Conservation (phyloP, 2,329 filamentous ascomycete species). For the Xylaria polymorpha region DNA sequence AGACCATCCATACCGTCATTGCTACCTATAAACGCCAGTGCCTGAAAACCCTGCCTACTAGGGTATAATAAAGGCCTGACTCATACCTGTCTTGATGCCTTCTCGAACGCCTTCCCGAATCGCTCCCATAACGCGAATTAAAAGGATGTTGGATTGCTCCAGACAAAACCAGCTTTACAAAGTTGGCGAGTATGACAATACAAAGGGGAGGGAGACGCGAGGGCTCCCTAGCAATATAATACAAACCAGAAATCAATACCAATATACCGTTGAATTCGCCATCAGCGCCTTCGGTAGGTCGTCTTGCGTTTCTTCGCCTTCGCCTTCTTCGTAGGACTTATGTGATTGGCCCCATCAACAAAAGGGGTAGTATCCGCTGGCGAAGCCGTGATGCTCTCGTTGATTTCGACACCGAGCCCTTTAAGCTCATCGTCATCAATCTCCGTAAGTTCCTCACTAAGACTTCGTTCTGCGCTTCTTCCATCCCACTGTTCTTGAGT, state of each 20-base stretch:
- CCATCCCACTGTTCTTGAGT: conserved; percentile 80
- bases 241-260: conserved; percentile 32
- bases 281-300: conserved; percentile 44
- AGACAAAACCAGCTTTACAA: conserved; percentile 28
- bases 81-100: conserved; percentile 27
- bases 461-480: conserved; percentile 71
- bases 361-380: conserved; percentile 43
- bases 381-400: conserved; percentile 60
- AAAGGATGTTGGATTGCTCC: conserved; percentile 32
- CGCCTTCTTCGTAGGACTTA: conserved; percentile 45
- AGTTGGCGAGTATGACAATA: conserved; percentile 41
- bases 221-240: conserved; percentile 37
- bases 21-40: conserved; percentile 26
- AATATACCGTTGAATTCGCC: conserved; percentile 1
- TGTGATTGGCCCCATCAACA: conserved; percentile 40
- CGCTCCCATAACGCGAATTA: conserved; percentile 15
- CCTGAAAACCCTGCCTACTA: conserved; percentile 22
- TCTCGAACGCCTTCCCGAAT: conserved; percentile 30
- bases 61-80: conserved; percentile 32
- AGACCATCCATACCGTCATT: conserved; percentile 21
- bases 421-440: conserved; percentile 91
- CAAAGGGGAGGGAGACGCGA: conserved; percentile 33
- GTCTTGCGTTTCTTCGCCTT: conserved; percentile 47
- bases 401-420: conserved; percentile 69
- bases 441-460: conserved; percentile 90